Conservation (phyloP, 2,329 filamentous ascomycete genomes). For the Hypoxylon sp. region DNA sequence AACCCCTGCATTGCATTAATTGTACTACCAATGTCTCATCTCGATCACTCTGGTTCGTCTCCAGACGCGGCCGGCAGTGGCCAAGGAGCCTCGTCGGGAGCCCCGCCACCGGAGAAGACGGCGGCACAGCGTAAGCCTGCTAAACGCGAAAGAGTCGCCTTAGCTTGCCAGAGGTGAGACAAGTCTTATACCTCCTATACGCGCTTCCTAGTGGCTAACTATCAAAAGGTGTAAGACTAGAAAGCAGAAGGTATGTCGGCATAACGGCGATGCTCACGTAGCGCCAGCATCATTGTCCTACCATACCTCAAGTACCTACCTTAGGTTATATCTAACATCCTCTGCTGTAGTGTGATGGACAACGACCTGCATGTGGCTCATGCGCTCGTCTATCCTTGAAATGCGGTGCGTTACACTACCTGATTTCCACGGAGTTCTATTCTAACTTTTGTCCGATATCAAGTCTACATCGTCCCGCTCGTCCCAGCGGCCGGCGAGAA, state of each 20-base stretch:
- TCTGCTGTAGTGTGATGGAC: conserved; percentile 50
- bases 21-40: conserved; percentile 41
- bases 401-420: conserved; percentile 46
- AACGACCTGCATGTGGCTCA: conserved; percentile 51
- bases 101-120: conserved; percentile 41
- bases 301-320: too few relatives aligned
- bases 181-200: neutral
- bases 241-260: conserved; percentile 50
- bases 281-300: neutral
- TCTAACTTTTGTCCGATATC: conserved; percentile 11
- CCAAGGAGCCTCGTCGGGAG: conserved; percentile 40
- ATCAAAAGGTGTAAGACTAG: conserved; percentile 51
- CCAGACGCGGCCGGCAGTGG: conserved; percentile 46
- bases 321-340: conserved; percentile 19
- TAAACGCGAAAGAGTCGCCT: conserved; percentile 52
- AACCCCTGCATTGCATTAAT: conserved; percentile 26
- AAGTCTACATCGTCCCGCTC: conserved; percentile 53
- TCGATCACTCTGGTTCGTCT: conserved; percentile 46
- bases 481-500: conserved; percentile 54
- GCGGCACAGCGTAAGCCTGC: conserved; percentile 46
- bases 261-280: neutral
- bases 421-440: neutral
- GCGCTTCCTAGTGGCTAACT: conserved; percentile 15
- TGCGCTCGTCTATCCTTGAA: conserved; percentile 52
- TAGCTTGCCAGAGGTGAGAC: conserved; percentile 49